Percentiles rank a stretch among this genome's conserved stretches.
Evolutionary conservation across 2,329 filamentous ascomycete genomes (phyloP).

Genomic region (Cordyceps cateniannulata): DNA sequence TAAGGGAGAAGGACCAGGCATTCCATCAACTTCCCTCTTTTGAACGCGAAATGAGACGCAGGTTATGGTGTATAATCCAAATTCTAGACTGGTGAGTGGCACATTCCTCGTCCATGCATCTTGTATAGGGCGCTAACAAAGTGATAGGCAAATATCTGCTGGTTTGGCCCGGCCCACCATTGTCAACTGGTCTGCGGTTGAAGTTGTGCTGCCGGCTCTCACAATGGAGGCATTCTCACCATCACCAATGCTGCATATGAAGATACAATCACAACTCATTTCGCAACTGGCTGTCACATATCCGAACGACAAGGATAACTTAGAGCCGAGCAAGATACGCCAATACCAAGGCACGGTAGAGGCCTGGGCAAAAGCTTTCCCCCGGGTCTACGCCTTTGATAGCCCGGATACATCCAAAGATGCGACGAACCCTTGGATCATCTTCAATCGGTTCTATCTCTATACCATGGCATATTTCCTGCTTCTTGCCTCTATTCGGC

Average conservation of each 20-base stretch:
- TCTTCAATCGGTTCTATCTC: slow-evolving; percentile 39
- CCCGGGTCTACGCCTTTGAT: slow-evolving; percentile 31
- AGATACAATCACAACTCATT: slow-evolving; percentile 30
- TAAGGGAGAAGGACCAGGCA: slow-evolving; percentile 25
- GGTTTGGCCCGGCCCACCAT: slow-evolving; percentile 19
- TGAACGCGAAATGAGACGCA: slow-evolving; percentile 30
- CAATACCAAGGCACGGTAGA: slow-evolving; percentile 31
- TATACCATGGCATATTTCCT: slow-evolving; percentile 39
- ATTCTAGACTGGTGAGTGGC: slow-evolving; percentile 31
- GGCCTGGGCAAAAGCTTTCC: slow-evolving; percentile 36
- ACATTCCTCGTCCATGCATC: no score
- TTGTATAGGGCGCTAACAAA: background rate
- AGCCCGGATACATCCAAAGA: slow-evolving; percentile 38
- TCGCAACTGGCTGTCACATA: slow-evolving; percentile 19
- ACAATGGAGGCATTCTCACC: slow-evolving; percentile 14
- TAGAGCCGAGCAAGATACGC: slow-evolving; percentile 22
- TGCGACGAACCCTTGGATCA: slow-evolving; percentile 33
- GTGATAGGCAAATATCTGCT: slow-evolving; percentile 29
- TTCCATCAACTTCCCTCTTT: slow-evolving; percentile 24
- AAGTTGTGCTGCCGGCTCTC: slow-evolving; percentile 13
- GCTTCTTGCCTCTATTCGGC: slow-evolving; percentile 38
- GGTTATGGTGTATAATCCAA: slow-evolving; percentile 31
- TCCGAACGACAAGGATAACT: slow-evolving; percentile 24
- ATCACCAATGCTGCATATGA: slow-evolving; percentile 24
- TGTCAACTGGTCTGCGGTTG: slow-evolving; percentile 13